A percentile compares a stretch with the other conserved stretches of the same genome.
Conservation (phyloP, 768 basidiomycete species). For the Trametes elegans region DNA sequence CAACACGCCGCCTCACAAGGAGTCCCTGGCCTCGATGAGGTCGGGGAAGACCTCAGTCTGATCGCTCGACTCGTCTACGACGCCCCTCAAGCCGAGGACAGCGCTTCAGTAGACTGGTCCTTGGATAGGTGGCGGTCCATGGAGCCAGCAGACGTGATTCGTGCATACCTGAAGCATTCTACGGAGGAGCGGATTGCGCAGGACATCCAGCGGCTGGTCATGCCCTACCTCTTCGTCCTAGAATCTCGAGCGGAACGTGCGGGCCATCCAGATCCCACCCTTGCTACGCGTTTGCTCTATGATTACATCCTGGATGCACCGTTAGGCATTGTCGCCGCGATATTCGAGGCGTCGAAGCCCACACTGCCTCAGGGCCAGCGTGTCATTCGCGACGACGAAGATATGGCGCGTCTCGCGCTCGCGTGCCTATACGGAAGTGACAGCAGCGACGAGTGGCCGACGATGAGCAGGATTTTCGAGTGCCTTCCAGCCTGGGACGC, state of each 20-base stretch:
- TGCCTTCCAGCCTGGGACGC: constrained; percentile 92
- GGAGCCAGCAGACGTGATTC: constrained; percentile 61
- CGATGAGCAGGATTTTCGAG: constrained; percentile 92
- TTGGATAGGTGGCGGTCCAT: constrained; percentile 71
- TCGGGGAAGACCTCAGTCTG: constrained; percentile 90
- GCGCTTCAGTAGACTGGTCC: constrained; percentile 65
- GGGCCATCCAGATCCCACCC: constrained; percentile 62
- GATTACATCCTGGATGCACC: constrained; percentile 70
- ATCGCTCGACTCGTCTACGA: constrained; percentile 89
- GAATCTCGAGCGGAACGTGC: constrained; percentile 84
- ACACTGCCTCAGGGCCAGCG: constrained; percentile 70
- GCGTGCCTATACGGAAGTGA: constrained; percentile 86
- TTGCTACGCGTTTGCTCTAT: constrained; percentile 66
- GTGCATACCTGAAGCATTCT: constrained; percentile 75
- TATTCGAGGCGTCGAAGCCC: constrained; percentile 92
- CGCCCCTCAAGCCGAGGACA: constrained; percentile 41
- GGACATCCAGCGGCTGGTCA: constrained; percentile 74
- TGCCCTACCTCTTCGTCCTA: constrained; percentile 92
- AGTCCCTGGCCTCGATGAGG: constrained; percentile 71
- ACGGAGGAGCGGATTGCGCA: constrained; percentile 59
- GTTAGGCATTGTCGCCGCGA: constrained; percentile 62
- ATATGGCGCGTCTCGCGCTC: constrained; percentile 82
- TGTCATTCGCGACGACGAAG: constrained; percentile 77
- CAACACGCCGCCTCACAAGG: constrained; percentile 87
- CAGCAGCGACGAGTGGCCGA: constrained; percentile 68